Evolutionary conservation across 139 green algal species (phyloP).

Genomic region (Micromonas commoda): DNA sequence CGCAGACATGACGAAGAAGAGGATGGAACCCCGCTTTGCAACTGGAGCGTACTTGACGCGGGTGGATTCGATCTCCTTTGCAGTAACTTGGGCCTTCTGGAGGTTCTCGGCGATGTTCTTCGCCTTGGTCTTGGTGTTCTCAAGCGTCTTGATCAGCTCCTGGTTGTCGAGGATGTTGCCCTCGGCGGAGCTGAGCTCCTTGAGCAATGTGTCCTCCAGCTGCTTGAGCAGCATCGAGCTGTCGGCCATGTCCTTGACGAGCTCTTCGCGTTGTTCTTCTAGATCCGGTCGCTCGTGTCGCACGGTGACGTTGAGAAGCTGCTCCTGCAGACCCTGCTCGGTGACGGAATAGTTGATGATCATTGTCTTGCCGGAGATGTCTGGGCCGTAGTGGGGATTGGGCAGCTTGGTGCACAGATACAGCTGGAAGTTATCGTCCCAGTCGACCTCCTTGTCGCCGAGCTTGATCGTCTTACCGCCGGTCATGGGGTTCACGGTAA

Average conservation of each 20-base stretch:
- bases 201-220: constrained; percentile 70
- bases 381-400: constrained; percentile 58
- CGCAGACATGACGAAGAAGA: constrained; percentile 73
- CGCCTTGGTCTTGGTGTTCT: constrained; percentile 69
- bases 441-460: constrained; percentile 72
- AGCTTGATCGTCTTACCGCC: constrained; percentile 59
- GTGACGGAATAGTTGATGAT: constrained; percentile 69
- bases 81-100: constrained; percentile 49
- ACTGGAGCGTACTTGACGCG: constrained; percentile 59
- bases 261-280: constrained; percentile 48
- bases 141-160: constrained; percentile 71
- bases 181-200: constrained; percentile 63
- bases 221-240: constrained; percentile 51
- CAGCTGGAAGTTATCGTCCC: constrained; percentile 57
- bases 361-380: constrained; percentile 62
- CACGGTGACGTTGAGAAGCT: constrained; percentile 63
- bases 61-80: constrained; percentile 61
- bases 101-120: constrained; percentile 74
- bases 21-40: constrained; percentile 63
- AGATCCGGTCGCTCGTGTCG: constrained; percentile 55
- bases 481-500: constrained; percentile 34
- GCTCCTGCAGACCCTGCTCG: constrained; percentile 53
- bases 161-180: constrained; percentile 81
- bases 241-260: constrained; percentile 54
- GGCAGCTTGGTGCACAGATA: constrained; percentile 58